Percentiles rank a stretch among this genome's conserved stretches.
Conservation (phyloP, 148 eudicot genomes). For the Hydrangea macrophylla region DNA sequence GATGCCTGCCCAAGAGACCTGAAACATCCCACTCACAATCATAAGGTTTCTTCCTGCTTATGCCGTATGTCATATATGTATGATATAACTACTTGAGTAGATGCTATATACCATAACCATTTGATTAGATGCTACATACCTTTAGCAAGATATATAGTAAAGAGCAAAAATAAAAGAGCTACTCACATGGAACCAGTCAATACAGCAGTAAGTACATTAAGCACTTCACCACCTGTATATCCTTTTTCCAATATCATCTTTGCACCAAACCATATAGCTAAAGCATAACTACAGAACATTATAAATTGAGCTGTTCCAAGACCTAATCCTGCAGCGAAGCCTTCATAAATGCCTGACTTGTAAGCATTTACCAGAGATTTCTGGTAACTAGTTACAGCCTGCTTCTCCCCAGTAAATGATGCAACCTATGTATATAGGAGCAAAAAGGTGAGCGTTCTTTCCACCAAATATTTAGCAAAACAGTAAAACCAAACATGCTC, state of each 20-base stretch:
- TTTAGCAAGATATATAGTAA: no score
- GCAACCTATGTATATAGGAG: conserved; percentile 57
- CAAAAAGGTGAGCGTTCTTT: background rate
- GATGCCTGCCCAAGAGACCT: conserved; percentile 67
- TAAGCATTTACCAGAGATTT: conserved; percentile 46
- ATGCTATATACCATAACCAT: background rate
- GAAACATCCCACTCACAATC: no score
- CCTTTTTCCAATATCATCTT: conserved; percentile 50
- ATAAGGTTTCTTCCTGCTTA: no score
- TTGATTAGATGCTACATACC: background rate
- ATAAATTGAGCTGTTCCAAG: conserved; percentile 35
- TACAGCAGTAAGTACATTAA: conserved; percentile 51
- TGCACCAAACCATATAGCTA: conserved; percentile 71
- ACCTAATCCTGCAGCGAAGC: conserved; percentile 50
- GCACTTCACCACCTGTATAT: conserved; percentile 53
- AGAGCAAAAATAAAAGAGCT: background rate
- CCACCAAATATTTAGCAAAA: background rate
- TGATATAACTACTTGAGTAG: no score
- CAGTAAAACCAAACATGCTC: no score
- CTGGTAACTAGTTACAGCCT: conserved; percentile 41
- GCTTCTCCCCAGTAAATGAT: conserved; percentile 70
- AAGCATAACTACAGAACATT: conserved; percentile 38
- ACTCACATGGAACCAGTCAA: conserved; percentile 64
- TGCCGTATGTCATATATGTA: no score
- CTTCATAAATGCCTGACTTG: conserved; percentile 42